These are phyloP conservation scores for Neofusicoccum sp. DNA, from an alignment of 2,329 filamentous ascomycete genomes.

Conservation along the genomic window DNA sequence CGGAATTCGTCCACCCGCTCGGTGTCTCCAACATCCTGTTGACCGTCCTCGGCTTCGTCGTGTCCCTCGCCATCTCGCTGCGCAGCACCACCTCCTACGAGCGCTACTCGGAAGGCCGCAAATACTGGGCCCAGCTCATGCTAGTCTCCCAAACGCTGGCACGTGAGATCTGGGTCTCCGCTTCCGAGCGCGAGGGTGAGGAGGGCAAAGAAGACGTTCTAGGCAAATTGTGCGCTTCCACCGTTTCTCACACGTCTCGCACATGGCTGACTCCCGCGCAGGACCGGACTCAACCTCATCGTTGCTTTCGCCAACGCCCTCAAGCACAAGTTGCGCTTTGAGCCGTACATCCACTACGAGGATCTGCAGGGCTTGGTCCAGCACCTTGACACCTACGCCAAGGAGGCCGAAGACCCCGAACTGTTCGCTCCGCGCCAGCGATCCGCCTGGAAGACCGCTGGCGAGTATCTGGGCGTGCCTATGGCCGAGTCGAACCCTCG, in stretches of 20 bases:
- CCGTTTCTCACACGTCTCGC: background rate
- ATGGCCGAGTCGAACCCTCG: constrained; percentile 79
- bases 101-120: constrained; percentile 63
- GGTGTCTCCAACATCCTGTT: constrained; percentile 69
- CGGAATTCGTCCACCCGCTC: constrained; percentile 49
- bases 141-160: constrained; percentile 60
- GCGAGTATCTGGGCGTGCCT: constrained; percentile 74
- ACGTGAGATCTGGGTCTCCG: constrained; percentile 82
- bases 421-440: constrained; percentile 36
- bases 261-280: constrained; percentile 27
- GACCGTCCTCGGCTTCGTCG: constrained; percentile 79
- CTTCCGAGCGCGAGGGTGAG: constrained; percentile 60
- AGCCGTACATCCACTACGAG: constrained; percentile 76
- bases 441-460: constrained; percentile 63
- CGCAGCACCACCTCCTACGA: constrained; percentile 78
- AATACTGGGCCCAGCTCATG: constrained; percentile 62
- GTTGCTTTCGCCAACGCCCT: constrained; percentile 76
- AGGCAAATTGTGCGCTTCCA: constrained; percentile 59
- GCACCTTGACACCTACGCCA: constrained; percentile 76
- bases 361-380: constrained; percentile 71
- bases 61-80: constrained; percentile 77
- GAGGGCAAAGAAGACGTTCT: constrained; percentile 68
- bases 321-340: constrained; percentile 82
- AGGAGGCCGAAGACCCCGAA: constrained; percentile 53
- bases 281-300: constrained; percentile 73